phyloP scores from a whole-genome alignment of 2,329 filamentous ascomycete genomes.

The Cercospora sp. region DNA sequence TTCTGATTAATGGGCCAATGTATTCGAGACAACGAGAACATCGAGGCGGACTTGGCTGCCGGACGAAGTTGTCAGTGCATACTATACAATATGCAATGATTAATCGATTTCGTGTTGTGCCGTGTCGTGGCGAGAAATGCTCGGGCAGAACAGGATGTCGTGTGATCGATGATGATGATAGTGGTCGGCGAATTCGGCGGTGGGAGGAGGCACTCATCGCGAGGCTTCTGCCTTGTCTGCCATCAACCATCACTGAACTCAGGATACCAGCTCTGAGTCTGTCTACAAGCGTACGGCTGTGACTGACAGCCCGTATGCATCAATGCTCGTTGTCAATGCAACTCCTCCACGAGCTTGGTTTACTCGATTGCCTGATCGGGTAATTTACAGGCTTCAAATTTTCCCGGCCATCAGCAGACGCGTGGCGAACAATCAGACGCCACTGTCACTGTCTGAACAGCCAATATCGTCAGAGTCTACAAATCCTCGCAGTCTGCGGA shows the following conservation, averaged over 20 bases:
- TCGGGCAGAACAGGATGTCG: neutral
- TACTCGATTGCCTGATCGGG: neutral
- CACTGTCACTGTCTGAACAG: too few relatives aligned
- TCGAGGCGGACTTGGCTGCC: neutral
- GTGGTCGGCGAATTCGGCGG: neutral
- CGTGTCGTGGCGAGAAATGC: neutral
- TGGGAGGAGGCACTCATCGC: too few relatives aligned
- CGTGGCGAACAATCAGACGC: too few relatives aligned
- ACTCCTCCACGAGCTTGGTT: neutral
- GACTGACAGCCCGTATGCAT: too few relatives aligned
- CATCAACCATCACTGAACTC: too few relatives aligned
- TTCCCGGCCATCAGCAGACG: too few relatives aligned
- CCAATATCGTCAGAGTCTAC: too few relatives aligned
- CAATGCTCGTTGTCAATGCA: neutral
- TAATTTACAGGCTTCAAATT: neutral
- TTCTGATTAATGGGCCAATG: neutral
- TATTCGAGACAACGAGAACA: neutral
- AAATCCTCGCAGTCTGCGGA: too few relatives aligned
- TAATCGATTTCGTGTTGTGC: neutral
- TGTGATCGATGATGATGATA: neutral
- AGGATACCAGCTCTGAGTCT: too few relatives aligned
- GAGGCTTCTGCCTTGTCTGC: too few relatives aligned
- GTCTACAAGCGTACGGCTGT: too few relatives aligned
- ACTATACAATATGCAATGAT: neutral
- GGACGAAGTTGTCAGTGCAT: neutral